Percentiles rank a stretch among this genome's conserved stretches.
Evolutionary conservation across 2,329 filamentous ascomycete genomes (phyloP).

Genomic region (Fusarium transvaalense): DNA sequence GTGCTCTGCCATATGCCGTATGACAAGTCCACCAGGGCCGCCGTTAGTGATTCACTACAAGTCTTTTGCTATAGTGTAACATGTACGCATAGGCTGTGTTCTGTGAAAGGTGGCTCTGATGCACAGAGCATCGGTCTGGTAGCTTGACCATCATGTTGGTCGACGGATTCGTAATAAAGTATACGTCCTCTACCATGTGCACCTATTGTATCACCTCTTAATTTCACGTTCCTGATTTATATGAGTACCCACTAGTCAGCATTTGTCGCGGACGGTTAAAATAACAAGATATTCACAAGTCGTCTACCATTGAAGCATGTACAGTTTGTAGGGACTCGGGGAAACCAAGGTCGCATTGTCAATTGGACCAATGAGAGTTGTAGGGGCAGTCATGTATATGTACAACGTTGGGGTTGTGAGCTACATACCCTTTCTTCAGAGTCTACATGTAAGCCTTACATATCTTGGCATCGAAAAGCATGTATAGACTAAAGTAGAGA

Average conservation of each 20-base stretch:
- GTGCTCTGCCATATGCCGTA: neutral
- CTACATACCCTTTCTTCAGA: neutral
- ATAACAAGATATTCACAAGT: neutral
- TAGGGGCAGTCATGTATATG: neutral
- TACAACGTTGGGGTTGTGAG: neutral
- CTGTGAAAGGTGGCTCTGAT: neutral
- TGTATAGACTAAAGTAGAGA: neutral
- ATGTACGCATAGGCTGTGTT: neutral
- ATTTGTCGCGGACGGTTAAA: neutral
- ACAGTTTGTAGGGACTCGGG: neutral
- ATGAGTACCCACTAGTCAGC: accelerated
- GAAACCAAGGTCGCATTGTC: neutral
- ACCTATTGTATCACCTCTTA: neutral
- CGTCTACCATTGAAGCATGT: neutral
- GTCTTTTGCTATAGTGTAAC: neutral
- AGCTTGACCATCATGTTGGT: neutral
- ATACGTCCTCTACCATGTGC: neutral
- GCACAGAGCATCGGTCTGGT: neutral
- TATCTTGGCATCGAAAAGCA: neutral
- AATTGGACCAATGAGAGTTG: neutral
- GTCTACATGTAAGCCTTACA: neutral
- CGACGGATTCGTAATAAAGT: neutral
- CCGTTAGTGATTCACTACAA: neutral
- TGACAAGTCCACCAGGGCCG: neutral
- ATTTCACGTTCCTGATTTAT: too few relatives aligned